Evolutionary conservation across 768 basidiomycete species (phyloP).

Genomic region (Ramaria sp.): DNA sequence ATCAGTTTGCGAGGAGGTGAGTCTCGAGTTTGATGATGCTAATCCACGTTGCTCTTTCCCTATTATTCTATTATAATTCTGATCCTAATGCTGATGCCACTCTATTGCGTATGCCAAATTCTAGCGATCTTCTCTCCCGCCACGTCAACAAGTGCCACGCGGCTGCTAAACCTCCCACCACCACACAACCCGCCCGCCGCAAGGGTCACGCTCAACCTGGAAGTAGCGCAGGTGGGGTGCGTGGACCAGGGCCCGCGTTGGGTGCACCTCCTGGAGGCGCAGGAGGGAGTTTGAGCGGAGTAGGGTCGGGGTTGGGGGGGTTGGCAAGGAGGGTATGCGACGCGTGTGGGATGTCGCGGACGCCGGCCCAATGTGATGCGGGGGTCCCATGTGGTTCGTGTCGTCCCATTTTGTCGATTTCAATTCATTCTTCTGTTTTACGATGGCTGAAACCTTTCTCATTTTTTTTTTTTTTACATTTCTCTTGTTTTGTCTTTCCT

Average conservation of each 20-base stretch:
- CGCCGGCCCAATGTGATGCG: conserved; percentile 61
- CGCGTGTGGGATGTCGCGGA: conserved; percentile 60
- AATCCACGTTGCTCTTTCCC: neutral
- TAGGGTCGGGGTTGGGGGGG: too few species aligned
- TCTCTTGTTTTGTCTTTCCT: too few species aligned
- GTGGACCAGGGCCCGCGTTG: conserved; percentile 4
- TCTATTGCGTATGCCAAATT: neutral
- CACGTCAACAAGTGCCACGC: conserved; percentile 87
- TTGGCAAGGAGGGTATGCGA: conserved; percentile 72
- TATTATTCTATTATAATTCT: neutral
- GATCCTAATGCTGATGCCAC: too few species aligned
- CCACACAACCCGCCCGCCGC: conserved; percentile 27
- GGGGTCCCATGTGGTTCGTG: conserved; percentile 65
- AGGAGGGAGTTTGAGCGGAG: too few species aligned
- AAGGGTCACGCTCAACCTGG: conserved; percentile 56
- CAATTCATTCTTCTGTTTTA: conserved; percentile 4
- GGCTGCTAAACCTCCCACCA: conserved; percentile 44
- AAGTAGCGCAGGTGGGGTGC: conserved; percentile 1
- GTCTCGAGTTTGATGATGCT: conserved; percentile 20
- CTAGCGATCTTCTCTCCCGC: conserved; percentile 72
- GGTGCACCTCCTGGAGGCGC: neutral
- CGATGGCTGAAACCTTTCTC: too few species aligned
- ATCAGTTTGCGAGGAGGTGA: conserved; percentile 81
- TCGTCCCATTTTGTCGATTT: neutral
- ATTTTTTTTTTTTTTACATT: too few species aligned